Percentiles rank a stretch among this genome's conserved stretches.
Conservation (phyloP, 2,329 filamentous ascomycete genomes). For the Colletotrichum gloeosporioides region DNA sequence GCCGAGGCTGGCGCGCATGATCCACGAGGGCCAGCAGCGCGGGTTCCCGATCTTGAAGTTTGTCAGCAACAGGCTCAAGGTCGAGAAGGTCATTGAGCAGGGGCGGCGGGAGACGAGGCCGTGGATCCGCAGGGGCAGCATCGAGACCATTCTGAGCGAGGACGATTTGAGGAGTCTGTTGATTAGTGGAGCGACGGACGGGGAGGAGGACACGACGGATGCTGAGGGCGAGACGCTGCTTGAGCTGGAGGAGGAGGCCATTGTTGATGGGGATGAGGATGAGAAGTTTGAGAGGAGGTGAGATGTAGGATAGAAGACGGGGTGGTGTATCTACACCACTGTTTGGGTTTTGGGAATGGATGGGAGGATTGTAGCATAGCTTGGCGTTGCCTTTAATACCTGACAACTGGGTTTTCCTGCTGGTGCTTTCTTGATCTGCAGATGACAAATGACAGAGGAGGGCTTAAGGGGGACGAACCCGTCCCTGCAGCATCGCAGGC, state of each 20-base stretch:
- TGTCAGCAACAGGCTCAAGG: conserved; percentile 82
- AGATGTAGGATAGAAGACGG: background rate
- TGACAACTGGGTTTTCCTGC: background rate
- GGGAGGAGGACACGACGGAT: conserved; percentile 25
- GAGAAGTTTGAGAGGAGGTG: background rate
- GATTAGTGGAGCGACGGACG: conserved; percentile 23
- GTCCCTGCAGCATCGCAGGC: background rate
- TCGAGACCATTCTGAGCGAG: conserved; percentile 66
- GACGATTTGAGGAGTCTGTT: conserved; percentile 62
- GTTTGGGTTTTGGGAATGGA: background rate
- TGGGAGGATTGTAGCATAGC: background rate
- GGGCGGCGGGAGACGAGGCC: conserved; percentile 60
- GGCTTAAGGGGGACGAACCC: no score
- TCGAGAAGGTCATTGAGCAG: conserved; percentile 74
- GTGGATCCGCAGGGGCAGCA: conserved; percentile 53
- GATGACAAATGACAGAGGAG: no score
- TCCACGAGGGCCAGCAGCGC: conserved; percentile 87
- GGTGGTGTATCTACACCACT: background rate
- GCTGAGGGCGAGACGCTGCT: conserved; percentile 31
- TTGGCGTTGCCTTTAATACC: background rate
- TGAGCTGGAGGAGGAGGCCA: conserved; percentile 28
- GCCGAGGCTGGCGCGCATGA: conserved; percentile 81
- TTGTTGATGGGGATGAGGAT: conserved; percentile 9
- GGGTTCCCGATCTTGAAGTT: conserved; percentile 93
- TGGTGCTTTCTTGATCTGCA: background rate